Percentiles rank a stretch among this genome's conserved stretches.
Conservation (phyloP, 2,329 filamentous ascomycete genomes). For the Parascedosporium putredinis region DNA sequence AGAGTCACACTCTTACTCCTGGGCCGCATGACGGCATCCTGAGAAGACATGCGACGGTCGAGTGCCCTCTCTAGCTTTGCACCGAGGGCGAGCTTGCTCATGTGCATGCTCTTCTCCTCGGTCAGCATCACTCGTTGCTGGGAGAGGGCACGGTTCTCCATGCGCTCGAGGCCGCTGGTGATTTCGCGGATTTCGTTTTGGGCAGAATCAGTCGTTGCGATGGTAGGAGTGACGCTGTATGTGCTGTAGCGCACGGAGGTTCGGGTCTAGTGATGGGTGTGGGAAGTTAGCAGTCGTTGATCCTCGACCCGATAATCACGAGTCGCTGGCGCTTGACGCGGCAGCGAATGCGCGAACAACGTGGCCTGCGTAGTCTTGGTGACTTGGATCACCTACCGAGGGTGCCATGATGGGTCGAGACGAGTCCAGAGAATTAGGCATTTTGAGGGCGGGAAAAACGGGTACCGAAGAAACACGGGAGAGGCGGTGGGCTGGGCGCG, state of each 20-base stretch:
- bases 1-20: slow-evolving; percentile 24
- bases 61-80: slow-evolving; percentile 86
- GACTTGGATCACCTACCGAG: slow-evolving; percentile 46
- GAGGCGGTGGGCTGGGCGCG: not conserved
- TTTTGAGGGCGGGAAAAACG: slow-evolving; percentile 18
- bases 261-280: slow-evolving; percentile 29
- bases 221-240: slow-evolving; percentile 49
- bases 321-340: too few species aligned
- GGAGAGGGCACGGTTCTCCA: slow-evolving; percentile 78
- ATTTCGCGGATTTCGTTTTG: slow-evolving; percentile 56
- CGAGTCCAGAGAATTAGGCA: slow-evolving; percentile 51
- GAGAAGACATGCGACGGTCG: slow-evolving; percentile 72
- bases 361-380: too few species aligned
- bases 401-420: slow-evolving; percentile 53
- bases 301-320: too few species aligned
- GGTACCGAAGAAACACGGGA: not conserved
- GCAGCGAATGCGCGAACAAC: too few species aligned
- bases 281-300: slow-evolving; percentile 7
- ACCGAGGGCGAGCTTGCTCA: slow-evolving; percentile 78
- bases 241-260: slow-evolving; percentile 48
- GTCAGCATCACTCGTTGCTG: slow-evolving; percentile 71
- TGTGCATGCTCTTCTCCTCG: slow-evolving; percentile 68
- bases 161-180: slow-evolving; percentile 69
- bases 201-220: slow-evolving; percentile 42
- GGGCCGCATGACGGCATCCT: slow-evolving; percentile 76